phyloP scores from a whole-genome alignment of 495 filamentous ascomycete genomes.

The Daldinia decipiens region DNA sequence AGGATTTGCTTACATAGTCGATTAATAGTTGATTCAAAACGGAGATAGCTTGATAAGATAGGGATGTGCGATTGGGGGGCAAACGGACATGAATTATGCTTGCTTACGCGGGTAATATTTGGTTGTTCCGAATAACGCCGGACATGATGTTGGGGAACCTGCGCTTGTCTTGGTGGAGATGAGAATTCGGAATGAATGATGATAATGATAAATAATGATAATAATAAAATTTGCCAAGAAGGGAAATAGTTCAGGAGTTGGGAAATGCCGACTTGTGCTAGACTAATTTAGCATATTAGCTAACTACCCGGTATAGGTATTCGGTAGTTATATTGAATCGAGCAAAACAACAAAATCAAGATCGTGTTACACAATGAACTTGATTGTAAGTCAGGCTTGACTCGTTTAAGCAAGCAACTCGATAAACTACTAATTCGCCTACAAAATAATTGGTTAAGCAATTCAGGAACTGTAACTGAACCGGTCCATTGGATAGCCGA shows the following conservation, averaged over 20 bases:
- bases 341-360: not conserved
- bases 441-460: conserved; percentile 18
- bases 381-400: conserved; percentile 10
- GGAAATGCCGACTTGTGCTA: conserved; percentile 1
- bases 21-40: conserved; percentile 4
- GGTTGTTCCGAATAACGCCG: conserved; percentile 30
- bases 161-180: conserved; percentile 28
- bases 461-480: conserved; percentile 32
- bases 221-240: not conserved
- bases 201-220: conserved; percentile 1
- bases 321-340: conserved; percentile 13
- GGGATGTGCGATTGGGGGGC: conserved; percentile 9
- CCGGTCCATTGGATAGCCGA: conserved; percentile 15
- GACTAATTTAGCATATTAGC: not conserved
- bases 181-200: not conserved
- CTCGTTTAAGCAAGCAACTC: conserved; percentile 16
- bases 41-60: conserved; percentile 29
- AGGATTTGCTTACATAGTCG: conserved; percentile 25
- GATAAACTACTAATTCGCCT: conserved; percentile 31
- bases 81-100: conserved; percentile 37
- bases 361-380: conserved; percentile 14
- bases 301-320: not conserved
- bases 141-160: conserved; percentile 46
- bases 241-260: not conserved
- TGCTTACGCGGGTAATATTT: conserved; percentile 33